phyloP scores from a whole-genome alignment of 2,329 filamentous ascomycete genomes.

The Tympanopsis confertula region DNA sequence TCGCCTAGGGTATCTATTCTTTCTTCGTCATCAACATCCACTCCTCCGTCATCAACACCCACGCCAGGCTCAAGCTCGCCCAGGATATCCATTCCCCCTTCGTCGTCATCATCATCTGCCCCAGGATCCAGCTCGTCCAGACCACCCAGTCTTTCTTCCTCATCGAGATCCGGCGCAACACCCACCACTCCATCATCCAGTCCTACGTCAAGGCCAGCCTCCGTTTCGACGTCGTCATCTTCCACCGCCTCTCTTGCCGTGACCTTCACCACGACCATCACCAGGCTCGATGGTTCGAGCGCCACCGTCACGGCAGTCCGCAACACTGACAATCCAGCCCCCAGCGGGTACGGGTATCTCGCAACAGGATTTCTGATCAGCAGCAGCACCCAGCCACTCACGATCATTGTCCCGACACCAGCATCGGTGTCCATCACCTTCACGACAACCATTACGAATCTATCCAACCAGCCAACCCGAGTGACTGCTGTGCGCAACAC shows the following conservation, averaged over 20 bases:
- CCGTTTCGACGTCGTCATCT: not conserved
- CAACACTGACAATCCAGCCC: not conserved
- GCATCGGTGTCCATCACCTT: not conserved
- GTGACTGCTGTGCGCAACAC: not conserved
- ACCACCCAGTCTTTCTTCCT: too few relatives aligned
- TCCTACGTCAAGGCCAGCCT: not conserved
- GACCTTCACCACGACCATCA: not conserved
- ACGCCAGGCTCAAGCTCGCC: too few relatives aligned
- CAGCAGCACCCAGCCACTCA: not conserved
- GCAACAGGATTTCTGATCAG: not conserved
- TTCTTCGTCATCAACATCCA: too few relatives aligned
- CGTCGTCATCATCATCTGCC: too few relatives aligned
- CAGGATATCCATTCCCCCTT: too few relatives aligned
- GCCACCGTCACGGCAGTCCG: not conserved
- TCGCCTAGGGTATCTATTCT: too few relatives aligned
- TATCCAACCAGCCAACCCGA: not conserved
- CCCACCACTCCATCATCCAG: too few relatives aligned
- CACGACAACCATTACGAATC: not conserved
- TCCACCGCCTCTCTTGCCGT: not conserved
- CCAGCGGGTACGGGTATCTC: not conserved
- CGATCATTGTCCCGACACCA: not conserved
- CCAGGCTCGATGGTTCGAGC: too few relatives aligned
- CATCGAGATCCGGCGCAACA: too few relatives aligned
- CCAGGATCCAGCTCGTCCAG: too few relatives aligned
- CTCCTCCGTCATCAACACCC: too few relatives aligned